Evolutionary conservation across 192 early-diverging fungal genomes (phyloP).

Genomic region (Geranomyces variabilis): DNA sequence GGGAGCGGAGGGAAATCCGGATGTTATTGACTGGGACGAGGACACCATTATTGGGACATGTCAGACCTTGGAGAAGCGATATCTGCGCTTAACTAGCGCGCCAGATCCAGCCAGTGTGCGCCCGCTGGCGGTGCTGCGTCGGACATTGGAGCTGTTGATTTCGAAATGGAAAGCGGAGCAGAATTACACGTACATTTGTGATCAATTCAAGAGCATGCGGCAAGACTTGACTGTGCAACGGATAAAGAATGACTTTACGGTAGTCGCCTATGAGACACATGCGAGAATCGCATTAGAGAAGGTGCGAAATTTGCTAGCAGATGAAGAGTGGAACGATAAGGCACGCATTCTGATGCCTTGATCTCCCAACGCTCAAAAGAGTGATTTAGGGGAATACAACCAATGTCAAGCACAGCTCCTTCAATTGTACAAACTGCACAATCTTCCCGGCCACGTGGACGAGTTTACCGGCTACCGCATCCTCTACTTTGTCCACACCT

Average conservation of each 20-base stretch:
- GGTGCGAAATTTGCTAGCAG: too few relatives aligned
- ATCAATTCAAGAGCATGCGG: constrained; percentile 94
- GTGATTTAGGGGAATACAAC: constrained; percentile 97
- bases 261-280: constrained; percentile 92
- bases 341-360: not conserved
- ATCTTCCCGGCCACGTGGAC: constrained; percentile 72
- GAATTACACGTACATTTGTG: constrained; percentile 95
- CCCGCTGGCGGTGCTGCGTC: constrained; percentile 74
- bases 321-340: too few relatives aligned
- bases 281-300: constrained; percentile 95
- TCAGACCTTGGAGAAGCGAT: constrained; percentile 84
- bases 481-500: constrained; percentile 86
- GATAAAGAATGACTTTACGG: constrained; percentile 92
- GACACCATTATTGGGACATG: constrained; percentile 90
- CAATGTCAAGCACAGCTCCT: constrained; percentile 96
- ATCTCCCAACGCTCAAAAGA: constrained; percentile 38
- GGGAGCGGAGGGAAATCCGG: constrained; percentile 50
- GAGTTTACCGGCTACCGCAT: constrained; percentile 96
- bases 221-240: constrained; percentile 97
- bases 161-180: constrained; percentile 78
- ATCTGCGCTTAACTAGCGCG: constrained; percentile 90
- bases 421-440: constrained; percentile 73
- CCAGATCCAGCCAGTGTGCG: constrained; percentile 95
- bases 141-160: constrained; percentile 78
- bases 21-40: constrained; percentile 78